A percentile compares a stretch with the other conserved stretches of the same genome.
Conservation (phyloP, 257 asterid genomes). For the Fraxinus cuspidata region DNA sequence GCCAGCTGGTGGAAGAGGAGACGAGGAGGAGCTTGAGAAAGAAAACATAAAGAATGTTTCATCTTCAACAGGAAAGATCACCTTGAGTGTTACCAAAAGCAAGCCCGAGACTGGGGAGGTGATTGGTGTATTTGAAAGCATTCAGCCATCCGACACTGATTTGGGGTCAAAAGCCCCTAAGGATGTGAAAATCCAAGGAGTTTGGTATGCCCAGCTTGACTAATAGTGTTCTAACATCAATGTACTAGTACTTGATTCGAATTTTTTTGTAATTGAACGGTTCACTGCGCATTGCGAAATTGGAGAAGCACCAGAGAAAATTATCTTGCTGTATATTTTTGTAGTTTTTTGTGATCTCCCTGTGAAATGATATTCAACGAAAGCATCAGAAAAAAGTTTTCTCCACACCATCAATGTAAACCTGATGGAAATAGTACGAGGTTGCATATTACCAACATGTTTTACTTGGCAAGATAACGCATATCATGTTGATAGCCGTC, state of each 20-base stretch:
- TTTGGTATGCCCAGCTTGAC: constrained; percentile 97
- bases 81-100: constrained; percentile 73
- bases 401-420: neutral
- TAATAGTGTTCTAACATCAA: constrained; percentile 25
- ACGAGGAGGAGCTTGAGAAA: constrained; percentile 90
- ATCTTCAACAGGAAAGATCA: constrained; percentile 72
- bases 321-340: constrained; percentile 51
- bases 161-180: constrained; percentile 93
- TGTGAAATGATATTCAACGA: constrained; percentile 13
- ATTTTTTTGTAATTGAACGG: constrained; percentile 45
- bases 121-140: constrained; percentile 93
- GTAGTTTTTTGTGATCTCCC: constrained; percentile 11
- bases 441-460: neutral
- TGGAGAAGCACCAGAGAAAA: constrained; percentile 33
- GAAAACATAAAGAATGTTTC: constrained; percentile 82
- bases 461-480: neutral
- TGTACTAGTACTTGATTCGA: constrained; percentile 35
- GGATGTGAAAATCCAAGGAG: constrained; percentile 93
- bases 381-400: neutral
- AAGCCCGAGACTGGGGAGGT: constrained; percentile 96
- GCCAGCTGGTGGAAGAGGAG: constrained; percentile 99
- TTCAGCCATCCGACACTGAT: constrained; percentile 97
- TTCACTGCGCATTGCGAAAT: constrained; percentile 33
- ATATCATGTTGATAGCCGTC: no score
- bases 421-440: neutral